Base-by-base conservation (phyloP, 352 stramenopile genomes). In the Globisporangium echinulatum region DNA sequence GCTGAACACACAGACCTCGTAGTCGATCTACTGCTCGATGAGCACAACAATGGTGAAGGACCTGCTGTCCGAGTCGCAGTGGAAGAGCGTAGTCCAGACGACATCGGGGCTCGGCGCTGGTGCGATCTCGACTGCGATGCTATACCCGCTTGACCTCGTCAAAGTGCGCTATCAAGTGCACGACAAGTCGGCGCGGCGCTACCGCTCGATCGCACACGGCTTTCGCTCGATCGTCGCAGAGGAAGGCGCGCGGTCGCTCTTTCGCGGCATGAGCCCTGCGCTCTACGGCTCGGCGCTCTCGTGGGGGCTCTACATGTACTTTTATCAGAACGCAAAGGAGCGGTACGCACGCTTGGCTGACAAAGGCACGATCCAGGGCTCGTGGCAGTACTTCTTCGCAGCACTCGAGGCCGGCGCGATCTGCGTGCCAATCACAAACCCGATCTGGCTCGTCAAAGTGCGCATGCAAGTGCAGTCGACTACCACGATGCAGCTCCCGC, bases 301-400 rank as follows among this genome's bases (percentile, higher is more conserved):
- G 15, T 99, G 97, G 97, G 97, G 97, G 11, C 82, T 98, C 46
- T 99, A 99, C 71, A 99, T 99, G 82, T 96, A 96, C 61, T 84
- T 99, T 53, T 99, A 99, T 71, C 96, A 99, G 78, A 87, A 89
- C 52, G 84, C 95, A 13, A 99, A 99, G 71, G 68, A 78, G 52
- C 69, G 84, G 1, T 94, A 92, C 52, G 81, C 77, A 38, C 79
- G 79, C 10, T 79, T 90, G 69, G 76, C 79, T 4, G 79, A 89
- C 47, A 70, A 84, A 52, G 79, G 79, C 10, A 67, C 77, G 56
- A 87, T 90, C 58, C 84, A 88, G 53, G 79, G 80, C 54, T 90
- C 77, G 49, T 90, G 79, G 77, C 79, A 90, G 62, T 82, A 91
- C 57, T 93, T 93, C 59, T 87, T 88, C 62, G 88, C 84, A 11